A percentile compares a stretch with the other conserved stretches of the same genome.
Conservation (phyloP, 805 yeast species). For the Suhomyces prunicola region DNA sequence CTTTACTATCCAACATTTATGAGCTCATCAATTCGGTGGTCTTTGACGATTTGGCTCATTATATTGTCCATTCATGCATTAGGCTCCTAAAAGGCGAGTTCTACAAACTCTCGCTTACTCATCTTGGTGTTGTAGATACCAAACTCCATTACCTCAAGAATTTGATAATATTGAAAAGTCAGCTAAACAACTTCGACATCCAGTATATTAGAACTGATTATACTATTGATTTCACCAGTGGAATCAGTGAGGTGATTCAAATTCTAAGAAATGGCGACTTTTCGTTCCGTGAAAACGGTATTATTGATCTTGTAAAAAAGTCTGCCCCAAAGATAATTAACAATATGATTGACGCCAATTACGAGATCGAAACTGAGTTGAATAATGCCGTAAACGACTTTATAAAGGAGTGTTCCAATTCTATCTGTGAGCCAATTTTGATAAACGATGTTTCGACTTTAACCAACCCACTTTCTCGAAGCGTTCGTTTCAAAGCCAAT, state of each 20-base stretch:
- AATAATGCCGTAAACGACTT: constrained; percentile 67
- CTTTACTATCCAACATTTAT: constrained; percentile 71
- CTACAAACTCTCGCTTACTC: constrained; percentile 40
- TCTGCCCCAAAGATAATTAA: constrained; percentile 77
- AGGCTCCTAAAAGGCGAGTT: constrained; percentile 54
- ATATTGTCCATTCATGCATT: constrained; percentile 76
- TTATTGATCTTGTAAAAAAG: constrained; percentile 55
- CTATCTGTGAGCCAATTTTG: constrained; percentile 45
- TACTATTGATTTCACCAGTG: constrained; percentile 72
- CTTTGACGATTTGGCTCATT: constrained; percentile 87
- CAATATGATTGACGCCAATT: constrained; percentile 73
- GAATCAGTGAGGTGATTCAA: constrained; percentile 49
- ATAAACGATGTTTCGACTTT: constrained; percentile 16
- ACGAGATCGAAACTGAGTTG: constrained; percentile 70
- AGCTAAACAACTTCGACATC: constrained; percentile 73
- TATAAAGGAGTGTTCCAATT: constrained; percentile 48
- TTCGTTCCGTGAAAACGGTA: constrained; percentile 24
- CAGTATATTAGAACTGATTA: constrained; percentile 71
- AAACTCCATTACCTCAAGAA: constrained; percentile 70
- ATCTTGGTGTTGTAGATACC: constrained; percentile 54
- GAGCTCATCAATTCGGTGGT: constrained; percentile 73
- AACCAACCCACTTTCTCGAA: constrained; percentile 25
- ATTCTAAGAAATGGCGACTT: constrained; percentile 41
- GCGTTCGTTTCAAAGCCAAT: constrained; percentile 44
- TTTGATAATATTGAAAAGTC: constrained; percentile 64